These are phyloP conservation scores for Neonectria magnoliae DNA, from an alignment of 2,329 filamentous ascomycete genomes.

Conservation along the genomic window DNA sequence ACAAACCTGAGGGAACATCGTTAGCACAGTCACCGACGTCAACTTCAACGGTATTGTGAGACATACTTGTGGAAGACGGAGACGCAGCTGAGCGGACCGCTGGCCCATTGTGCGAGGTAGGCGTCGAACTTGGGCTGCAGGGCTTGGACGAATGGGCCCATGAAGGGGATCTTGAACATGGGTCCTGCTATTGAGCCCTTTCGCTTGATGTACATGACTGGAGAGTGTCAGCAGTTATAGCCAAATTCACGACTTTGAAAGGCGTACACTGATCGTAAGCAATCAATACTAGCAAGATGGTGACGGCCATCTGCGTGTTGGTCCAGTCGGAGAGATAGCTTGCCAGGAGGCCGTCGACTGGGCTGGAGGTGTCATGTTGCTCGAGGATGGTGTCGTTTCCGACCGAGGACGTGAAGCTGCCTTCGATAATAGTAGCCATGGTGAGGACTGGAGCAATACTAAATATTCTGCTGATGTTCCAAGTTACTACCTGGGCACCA, in stretches of 20 bases:
- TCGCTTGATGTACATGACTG: slow-evolving; percentile 68
- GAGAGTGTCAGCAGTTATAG: not conserved
- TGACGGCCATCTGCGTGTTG: slow-evolving; percentile 36
- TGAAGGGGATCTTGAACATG: slow-evolving; percentile 71
- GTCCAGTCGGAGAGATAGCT: slow-evolving; percentile 21
- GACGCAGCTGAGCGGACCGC: slow-evolving; percentile 81
- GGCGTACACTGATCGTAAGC: slow-evolving; percentile 53
- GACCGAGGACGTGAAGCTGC: not conserved
- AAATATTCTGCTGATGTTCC: not conserved
- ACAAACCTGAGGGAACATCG: slow-evolving; percentile 69
- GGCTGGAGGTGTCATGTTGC: not conserved
- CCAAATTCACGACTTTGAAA: not conserved
- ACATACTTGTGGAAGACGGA: slow-evolving; percentile 84
- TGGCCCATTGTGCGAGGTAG: slow-evolving; percentile 82
- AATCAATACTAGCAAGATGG: slow-evolving; percentile 46
- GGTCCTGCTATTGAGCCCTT: slow-evolving; percentile 73
- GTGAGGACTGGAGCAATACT: too few species aligned
- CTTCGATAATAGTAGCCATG: slow-evolving; percentile 19
- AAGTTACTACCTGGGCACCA: not conserved
- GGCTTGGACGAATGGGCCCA: slow-evolving; percentile 81
- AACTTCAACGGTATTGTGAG: not conserved
- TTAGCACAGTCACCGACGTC: fast-evolving
- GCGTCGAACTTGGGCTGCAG: slow-evolving; percentile 77
- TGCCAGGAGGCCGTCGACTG: slow-evolving; percentile 15
- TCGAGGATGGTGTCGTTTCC: slow-evolving; percentile 13